A percentile compares a stretch with the other conserved stretches of the same genome.
phyloP scores from a whole-genome alignment of 139 green algal genomes.

The Diplosphaera chodatii region DNA sequence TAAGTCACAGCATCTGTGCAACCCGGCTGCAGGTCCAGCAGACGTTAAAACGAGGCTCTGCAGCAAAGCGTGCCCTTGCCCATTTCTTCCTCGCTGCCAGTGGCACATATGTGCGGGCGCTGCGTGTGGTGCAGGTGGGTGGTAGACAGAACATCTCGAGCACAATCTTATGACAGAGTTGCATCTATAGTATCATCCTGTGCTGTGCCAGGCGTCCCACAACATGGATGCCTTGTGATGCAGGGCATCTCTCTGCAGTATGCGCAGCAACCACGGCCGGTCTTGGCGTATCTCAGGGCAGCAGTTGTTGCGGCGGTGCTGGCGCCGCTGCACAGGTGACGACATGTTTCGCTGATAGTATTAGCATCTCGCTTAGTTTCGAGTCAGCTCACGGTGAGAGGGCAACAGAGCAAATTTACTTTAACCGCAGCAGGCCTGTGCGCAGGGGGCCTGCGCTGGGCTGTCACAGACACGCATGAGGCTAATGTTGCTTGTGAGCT shows the following conservation, averaged over 20 bases:
- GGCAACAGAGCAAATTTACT: too few relatives aligned
- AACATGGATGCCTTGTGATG: too few relatives aligned
- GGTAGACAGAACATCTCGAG: too few relatives aligned
- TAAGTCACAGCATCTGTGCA: neutral
- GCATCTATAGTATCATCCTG: too few relatives aligned
- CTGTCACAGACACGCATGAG: too few relatives aligned
- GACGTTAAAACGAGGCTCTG: constrained; percentile 43
- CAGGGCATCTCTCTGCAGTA: constrained; percentile 47
- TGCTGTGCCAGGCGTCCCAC: too few relatives aligned
- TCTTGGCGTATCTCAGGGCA: constrained; percentile 35
- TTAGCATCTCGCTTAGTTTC: neutral
- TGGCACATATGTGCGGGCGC: constrained; percentile 35
- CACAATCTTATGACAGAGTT: too few relatives aligned
- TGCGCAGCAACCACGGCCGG: constrained; percentile 22
- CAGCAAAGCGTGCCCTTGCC: constrained; percentile 39
- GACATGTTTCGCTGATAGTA: neutral
- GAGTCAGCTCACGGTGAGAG: too few relatives aligned
- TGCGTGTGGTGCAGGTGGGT: constrained; percentile 27
- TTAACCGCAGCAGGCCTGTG: too few relatives aligned
- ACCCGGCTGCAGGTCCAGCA: constrained; percentile 6
- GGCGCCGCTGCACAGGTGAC: constrained; percentile 53
- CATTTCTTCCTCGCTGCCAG: constrained; percentile 47
- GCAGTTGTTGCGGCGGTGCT: constrained; percentile 45
- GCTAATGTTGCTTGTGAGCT: too few relatives aligned
- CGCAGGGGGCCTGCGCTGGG: too few relatives aligned